Base-by-base conservation (phyloP, 148 eudicot genomes). In the Polygonum maritimum region DNA sequence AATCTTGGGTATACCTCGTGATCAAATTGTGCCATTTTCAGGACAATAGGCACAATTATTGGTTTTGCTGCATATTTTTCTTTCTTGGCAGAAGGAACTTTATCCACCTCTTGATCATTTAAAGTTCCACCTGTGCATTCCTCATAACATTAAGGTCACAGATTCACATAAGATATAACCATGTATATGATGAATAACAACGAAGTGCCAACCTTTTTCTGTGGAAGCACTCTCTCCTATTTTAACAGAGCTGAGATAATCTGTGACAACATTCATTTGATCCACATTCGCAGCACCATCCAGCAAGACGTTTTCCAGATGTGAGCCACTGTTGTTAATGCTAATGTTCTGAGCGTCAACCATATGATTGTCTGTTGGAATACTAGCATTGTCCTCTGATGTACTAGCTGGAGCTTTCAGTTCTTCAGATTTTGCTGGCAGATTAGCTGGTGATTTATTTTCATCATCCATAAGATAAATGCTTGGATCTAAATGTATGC, bases 391-490 rank as follows among this genome's bases (percentile, higher is more conserved):
- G 31, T 76, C 81, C 36, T 77, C 83, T 71, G 76, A 63, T 31
- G 79, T 74, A 69, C 58, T 41, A 70, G 85, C 74, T 74, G 65
- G 44, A 82, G 57, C 79, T 69, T 81, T 85, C 75, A 83, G 69
- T 60, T 81, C 86, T 65, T 82, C 89, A 60, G 74, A 85, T 82
- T 86, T 88, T 77, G 81, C 83, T 52, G 82, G 84, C 51, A 45
- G 5, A 72, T 85, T 74, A 75, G 81, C 74, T 60, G 89, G 76
- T 55, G 79, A 71, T 81, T 94, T 94, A 84, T 80, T 94, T 82
- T 89, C 98, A 74, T 92, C 98, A 79, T 92, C 94, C 98, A 94
- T 94, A 54, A 95, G 86, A 79, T 95, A 95, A 75, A 95, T 95
- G 79, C 98, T 95, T 40, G 98, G 98, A 88, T 95, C 98, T 80